Base-by-base conservation (phyloP, 202 grass and related monocot species). In the Eragrostis tef region DNA sequence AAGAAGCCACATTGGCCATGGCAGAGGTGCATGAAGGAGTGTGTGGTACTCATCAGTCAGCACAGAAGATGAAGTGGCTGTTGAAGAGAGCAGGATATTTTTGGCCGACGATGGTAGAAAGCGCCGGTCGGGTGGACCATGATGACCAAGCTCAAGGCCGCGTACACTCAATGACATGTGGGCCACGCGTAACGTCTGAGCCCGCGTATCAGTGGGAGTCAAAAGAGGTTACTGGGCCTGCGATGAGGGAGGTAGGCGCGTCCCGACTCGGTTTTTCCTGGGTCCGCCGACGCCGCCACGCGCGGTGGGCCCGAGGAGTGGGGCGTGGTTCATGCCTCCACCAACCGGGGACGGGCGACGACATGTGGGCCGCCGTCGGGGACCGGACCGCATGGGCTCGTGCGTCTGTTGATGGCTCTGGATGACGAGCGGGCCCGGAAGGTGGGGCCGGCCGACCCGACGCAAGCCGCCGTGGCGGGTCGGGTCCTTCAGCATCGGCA, bases 321-420 rank as follows among this genome's bases (percentile, higher is more conserved):
- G 70, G 78, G 70, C 81, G 49, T 46, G 17, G 36, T 67, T 83
- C 81, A 56, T 76, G 68, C 68, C 71, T 51, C 67, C 56, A 74
- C 80, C 26, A 42, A 73, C 69, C 27, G 27, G 52, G 27, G 53
- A 31, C 29, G 29, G 29, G 29, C 3, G 29, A 31, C 29, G 29
- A 31, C 29, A 31, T 31, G 29, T 31, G 29, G 29, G 29, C 29
- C 29, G 29, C 29, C 29, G 3, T 31, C 29, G 29, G 29, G 29
- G 29, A 31, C 29, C 29, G 29, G n/a, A n/a, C n/a, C n/a, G 29
- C 29, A 31, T 31, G 29, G 29, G 29, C 29, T 31, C 29, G 29
- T 31, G 29, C 29, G 29, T 31, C 29, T 31, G 29, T 31, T 31
- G 29, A 31, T 31, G 29, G 29, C 29, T 42, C 2, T 25, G 17